Percentiles rank a stretch among this genome's conserved stretches.
phyloP scores from a whole-genome alignment of 139 green algal genomes.

The Chlorella ohadii region DNA sequence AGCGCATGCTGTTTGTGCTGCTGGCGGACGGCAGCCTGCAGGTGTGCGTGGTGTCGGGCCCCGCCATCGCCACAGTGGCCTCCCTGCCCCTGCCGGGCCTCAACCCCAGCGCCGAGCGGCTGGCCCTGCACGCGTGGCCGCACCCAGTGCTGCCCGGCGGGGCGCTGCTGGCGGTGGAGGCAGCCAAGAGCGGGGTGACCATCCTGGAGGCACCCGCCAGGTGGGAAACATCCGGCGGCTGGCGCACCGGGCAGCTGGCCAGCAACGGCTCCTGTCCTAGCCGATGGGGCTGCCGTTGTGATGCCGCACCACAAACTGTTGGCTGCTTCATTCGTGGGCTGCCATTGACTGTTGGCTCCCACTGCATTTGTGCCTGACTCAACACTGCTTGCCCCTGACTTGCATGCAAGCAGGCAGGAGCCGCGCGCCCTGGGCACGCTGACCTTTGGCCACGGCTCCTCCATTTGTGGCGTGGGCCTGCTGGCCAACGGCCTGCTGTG shows the following conservation, averaged over 20 bases:
- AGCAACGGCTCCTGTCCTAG: too few species aligned
- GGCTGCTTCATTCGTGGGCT: too few species aligned
- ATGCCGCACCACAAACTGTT: neutral
- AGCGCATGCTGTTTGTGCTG: slow-evolving; percentile 30
- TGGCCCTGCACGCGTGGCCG: slow-evolving; percentile 28
- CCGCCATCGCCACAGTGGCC: neutral
- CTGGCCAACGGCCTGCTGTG: slow-evolving; percentile 25
- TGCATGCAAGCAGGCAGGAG: slow-evolving; percentile 26
- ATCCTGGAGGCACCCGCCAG: slow-evolving; percentile 22
- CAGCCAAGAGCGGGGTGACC: slow-evolving; percentile 23
- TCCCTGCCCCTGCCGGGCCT: slow-evolving; percentile 18
- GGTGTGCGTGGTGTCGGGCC: slow-evolving; percentile 33
- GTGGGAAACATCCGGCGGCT: too few species aligned
- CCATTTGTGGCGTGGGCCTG: slow-evolving; percentile 37
- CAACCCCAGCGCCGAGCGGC: slow-evolving; percentile 19
- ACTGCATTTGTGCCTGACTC: too few species aligned
- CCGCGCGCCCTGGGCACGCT: slow-evolving; percentile 23
- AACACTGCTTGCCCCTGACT: too few species aligned
- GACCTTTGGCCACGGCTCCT: slow-evolving; percentile 3
- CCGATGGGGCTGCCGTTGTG: neutral
- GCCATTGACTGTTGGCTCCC: too few species aligned
- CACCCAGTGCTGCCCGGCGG: slow-evolving; percentile 36
- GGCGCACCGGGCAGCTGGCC: too few species aligned
- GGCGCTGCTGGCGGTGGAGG: slow-evolving; percentile 40
- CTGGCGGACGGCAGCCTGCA: slow-evolving; percentile 35